Evolutionary conservation across 2,329 filamentous ascomycete species (phyloP).

Genomic region (Penicillium sumatraense): DNA sequence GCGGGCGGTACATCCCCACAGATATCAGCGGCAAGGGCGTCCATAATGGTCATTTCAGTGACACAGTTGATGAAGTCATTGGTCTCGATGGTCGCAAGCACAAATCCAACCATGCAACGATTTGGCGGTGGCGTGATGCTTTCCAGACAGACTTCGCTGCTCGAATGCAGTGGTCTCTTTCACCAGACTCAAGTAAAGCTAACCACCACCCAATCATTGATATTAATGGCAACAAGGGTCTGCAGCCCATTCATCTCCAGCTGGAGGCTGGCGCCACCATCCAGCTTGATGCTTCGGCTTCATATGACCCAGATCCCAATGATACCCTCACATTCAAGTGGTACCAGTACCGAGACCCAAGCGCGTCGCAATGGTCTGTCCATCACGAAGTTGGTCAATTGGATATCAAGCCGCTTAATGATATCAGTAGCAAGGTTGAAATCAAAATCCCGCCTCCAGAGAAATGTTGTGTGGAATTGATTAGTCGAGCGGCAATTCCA

Average conservation of each 20-base stretch:
- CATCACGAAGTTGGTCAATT: conserved; percentile 19
- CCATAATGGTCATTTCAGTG: conserved; percentile 33
- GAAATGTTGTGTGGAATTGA: conserved; percentile 22
- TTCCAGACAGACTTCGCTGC: conserved; percentile 58
- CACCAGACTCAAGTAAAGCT: conserved; percentile 18
- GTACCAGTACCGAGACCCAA: conserved; percentile 30
- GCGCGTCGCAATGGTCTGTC: conserved; percentile 19
- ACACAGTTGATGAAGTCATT: conserved; percentile 40
- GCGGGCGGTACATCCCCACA: conserved; percentile 43
- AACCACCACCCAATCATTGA: conserved; percentile 28
- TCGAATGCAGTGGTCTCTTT: conserved; percentile 53
- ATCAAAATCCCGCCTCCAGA: conserved; percentile 23
- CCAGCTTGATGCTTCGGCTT: conserved; percentile 26
- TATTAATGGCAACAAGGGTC: conserved; percentile 19
- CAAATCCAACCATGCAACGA: conserved; percentile 52
- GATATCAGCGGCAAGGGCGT: conserved; percentile 20
- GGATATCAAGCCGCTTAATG: conserved; percentile 16
- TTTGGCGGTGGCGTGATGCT: conserved; percentile 59
- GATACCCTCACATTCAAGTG: conserved; percentile 27
- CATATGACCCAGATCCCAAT: conserved; percentile 26
- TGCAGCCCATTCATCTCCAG: conserved; percentile 19
- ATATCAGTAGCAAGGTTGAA: conserved; percentile 14
- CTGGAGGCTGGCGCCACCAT: conserved; percentile 21
- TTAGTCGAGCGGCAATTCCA: conserved; percentile 15
- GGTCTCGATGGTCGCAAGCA: conserved; percentile 37